phyloP scores from a whole-genome alignment of 345 rosid species.

The Arabidopsis thaliana region DNA sequence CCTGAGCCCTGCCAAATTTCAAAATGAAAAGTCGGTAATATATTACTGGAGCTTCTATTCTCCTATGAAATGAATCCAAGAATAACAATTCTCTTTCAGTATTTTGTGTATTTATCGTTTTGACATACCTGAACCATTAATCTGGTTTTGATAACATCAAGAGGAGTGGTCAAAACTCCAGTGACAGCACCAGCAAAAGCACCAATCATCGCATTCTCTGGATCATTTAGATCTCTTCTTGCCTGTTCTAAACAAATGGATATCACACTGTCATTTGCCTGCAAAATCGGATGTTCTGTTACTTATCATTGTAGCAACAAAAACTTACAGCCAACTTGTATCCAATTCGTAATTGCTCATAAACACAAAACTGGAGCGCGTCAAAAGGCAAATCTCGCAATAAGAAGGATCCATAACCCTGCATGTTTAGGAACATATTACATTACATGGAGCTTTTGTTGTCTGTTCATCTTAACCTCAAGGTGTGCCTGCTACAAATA shows the following conservation, averaged over 20 bases:
- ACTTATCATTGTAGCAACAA: conserved; percentile 3
- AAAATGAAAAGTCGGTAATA: background rate
- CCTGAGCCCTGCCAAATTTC: conserved; percentile 56
- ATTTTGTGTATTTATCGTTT: background rate
- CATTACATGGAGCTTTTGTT: background rate
- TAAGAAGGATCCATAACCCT: conserved; percentile 92
- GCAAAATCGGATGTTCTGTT: background rate
- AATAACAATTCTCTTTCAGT: background rate
- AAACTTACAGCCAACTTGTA: conserved; percentile 79
- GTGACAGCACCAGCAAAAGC: conserved; percentile 90
- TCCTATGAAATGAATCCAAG: background rate
- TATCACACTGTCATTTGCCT: conserved; percentile 12
- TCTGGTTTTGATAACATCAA: conserved; percentile 80
- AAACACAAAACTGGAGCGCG: conserved; percentile 88
- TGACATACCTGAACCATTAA: conserved; percentile 71
- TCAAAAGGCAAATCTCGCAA: conserved; percentile 95
- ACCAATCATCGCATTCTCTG: conserved; percentile 83
- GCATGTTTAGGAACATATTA: conserved; percentile 34
- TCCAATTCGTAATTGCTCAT: conserved; percentile 85
- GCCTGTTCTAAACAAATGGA: conserved; percentile 57
- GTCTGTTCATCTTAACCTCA: background rate
- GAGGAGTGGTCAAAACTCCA: conserved; percentile 77
- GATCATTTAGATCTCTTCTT: conserved; percentile 70
- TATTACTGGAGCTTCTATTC: background rate
- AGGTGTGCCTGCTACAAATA: background rate